Base-by-base conservation (phyloP, 1,284 basidiomycete species). In the Cryptococcus sp. region DNA sequence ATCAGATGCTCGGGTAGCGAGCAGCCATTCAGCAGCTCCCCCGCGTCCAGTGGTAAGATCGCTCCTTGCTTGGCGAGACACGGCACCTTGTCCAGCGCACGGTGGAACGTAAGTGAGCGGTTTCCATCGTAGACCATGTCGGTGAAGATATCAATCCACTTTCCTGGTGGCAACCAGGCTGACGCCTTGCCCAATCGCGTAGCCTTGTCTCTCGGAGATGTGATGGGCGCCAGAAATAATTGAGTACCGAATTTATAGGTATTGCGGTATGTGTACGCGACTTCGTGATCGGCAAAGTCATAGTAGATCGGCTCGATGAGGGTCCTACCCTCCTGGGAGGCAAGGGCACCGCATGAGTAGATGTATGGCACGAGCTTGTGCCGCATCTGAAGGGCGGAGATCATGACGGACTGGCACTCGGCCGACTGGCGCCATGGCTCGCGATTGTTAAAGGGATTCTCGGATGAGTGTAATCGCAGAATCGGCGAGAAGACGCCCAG, bases 401-500 rank as follows among this genome's bases (percentile, higher is more conserved):
- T 66, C 45, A 60, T 55, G 35, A 66, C 49, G n/a, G 22, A n/a
- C 27, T 54, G 53, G 27, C 50, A 46, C 40, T 68, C 62, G 5
- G 38, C 31, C n/a, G 47, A 39, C 39, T 55, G 57, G 15, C 25
- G 38, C 66, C 66, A 70, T 2, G 68, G 66, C 47, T 68, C 68
- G 15, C 65, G 64, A 17, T 55, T 62, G 47, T 62, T 62, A 57
- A 66, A 70, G 19, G 57, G 60, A 49, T 62, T 66, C 40, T 60
- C 48, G 49, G 63, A 64, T n/a, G 57, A 64, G 56, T 70, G 68
- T 2, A 70, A 53, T 22, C 68, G 56, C 23, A 70, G 56, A 44
- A 70, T 66, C 1, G 68, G 68, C 5, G 66, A 68, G 57, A 59
- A 70, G 20, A 65, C 60, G n/a, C 68, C 68, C 19, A 68, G 54